Base-by-base conservation (phyloP, 2,329 filamentous ascomycete species). In the Alternaria ventricosa region DNA sequence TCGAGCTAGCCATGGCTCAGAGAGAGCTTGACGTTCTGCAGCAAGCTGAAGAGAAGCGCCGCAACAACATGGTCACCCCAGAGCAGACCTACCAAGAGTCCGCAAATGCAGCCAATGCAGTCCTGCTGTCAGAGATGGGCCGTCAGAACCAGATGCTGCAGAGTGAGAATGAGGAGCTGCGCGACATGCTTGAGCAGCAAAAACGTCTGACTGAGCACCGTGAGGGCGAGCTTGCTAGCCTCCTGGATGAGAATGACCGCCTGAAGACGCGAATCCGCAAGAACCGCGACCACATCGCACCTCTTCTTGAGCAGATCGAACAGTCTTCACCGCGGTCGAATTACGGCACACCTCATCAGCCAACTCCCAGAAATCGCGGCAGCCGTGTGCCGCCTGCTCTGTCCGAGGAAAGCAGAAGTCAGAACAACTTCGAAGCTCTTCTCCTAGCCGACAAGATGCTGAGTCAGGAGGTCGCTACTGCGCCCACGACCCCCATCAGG, bases 1-100 rank as follows among this genome's bases (percentile, higher is more conserved):
- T 97, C 6, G 95, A 97, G 80, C 92, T 97, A 72, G 92, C 96
- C 68, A 94, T 97, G 88, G 91, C 91, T n/a, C 88, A 93, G 66
- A 87, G 92, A 22, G 94, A 97, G 80, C 91, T 97, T 20, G 92
- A 97, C 65, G 92, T 94, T 12, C 83, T 97, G 27, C 91, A 94
- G 64, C 86, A 87, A 65, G 89, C 89, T 13, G 92, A 96, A 75
- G 87, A 91, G 75, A 87, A 88, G 55, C 87, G 87, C 55, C 88
- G 85, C 49, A 84, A 83, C 22, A 86, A 89, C 63, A 81, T 87
- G 60, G 85, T 82, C 68, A 81, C 81, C 7, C 84, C 82, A 20
- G 83, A 85, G 4, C 86, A 89, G 55, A 84, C 85, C 22, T 83
- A 86, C 60, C 74, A 78, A 85, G 86, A 81, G 85, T 61, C 86